Base-by-base conservation (phyloP, 2,329 filamentous ascomycete genomes). In the Cordyceps cateniannulata region DNA sequence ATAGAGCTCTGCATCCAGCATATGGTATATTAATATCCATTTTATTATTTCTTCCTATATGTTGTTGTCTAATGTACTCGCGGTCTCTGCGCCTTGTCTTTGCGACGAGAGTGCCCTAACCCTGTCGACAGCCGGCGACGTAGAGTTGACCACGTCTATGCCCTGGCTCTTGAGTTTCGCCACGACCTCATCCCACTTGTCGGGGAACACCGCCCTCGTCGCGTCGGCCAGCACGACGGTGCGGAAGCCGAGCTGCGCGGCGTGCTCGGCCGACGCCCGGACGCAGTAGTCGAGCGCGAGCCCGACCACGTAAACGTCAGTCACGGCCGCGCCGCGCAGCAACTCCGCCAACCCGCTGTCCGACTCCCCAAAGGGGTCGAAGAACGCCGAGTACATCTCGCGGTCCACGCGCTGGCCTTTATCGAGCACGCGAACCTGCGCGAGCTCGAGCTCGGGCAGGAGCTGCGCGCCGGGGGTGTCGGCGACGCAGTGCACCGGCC, bases 311-410 rank as follows among this genome's bases (percentile, higher is more conserved):
- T 87, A 97, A 6, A 97, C 90, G 71, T 96, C 83, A 6, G 89
- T 91, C 29, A 96, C 77, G 0, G 75, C 77, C 18, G 76, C 77
- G 3, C 77, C 78, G 56, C 73, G 79, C 66, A 99, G 72, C 52
- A 78, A 69, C 1, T 69, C 75, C 1, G 80, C 81, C 27, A 98
- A 77, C 16, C 86, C 86, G 68, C 83, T 87, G 67, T 87, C 85
- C 27, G 77, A 77, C 16, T 88, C 77, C 35, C 75, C 76, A 67
- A 97, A 93, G 0, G 90, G 89, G 70, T 93, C 90, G 63, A 88
- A 87, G 68, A 99, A 98, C 0, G 88, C 92, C 63, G 89, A 93
- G 75, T 97, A 98, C 89, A 97, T 96, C 75, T 99, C 95, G 2
- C 96, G 83, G 49, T 82, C 78, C 49, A 79, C 72, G 70, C 91